Evolutionary conservation across 257 asterid genomes (phyloP).

Genomic region (Gynochthodes officinalis): DNA sequence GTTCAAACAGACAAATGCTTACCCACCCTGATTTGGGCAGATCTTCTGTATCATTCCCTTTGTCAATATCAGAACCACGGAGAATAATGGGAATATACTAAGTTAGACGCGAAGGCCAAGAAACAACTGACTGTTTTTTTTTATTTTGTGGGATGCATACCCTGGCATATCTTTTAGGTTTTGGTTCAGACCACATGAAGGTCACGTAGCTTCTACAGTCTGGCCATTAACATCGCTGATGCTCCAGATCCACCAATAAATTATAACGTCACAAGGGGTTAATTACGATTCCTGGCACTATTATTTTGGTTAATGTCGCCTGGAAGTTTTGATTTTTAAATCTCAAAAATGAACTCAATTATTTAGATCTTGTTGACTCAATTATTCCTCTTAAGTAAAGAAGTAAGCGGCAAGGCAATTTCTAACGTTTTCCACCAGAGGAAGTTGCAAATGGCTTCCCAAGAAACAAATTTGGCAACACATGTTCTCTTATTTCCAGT

Average conservation of each 20-base stretch:
- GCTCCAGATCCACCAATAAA: background rate
- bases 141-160: no score
- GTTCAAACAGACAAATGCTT: background rate
- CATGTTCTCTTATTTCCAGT: conserved; percentile 49
- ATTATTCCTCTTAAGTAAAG: background rate
- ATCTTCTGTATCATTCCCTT: background rate
- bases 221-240: background rate
- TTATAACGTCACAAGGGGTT: background rate
- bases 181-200: no score
- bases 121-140: no score
- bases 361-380: background rate
- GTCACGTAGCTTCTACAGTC: no score
- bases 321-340: background rate
- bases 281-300: background rate
- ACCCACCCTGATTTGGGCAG: background rate
- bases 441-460: conserved; percentile 17
- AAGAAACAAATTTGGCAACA: conserved; percentile 22
- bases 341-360: no score
- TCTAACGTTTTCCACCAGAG: background rate
- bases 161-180: no score
- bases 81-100: background rate
- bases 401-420: background rate
- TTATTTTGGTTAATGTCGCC: background rate
- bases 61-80: background rate
- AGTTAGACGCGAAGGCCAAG: no score